Evolutionary conservation across 768 basidiomycete genomes (phyloP), one percentile per base, ranked within the genome.

Genomic region (Boletus coccyginus): DNA sequence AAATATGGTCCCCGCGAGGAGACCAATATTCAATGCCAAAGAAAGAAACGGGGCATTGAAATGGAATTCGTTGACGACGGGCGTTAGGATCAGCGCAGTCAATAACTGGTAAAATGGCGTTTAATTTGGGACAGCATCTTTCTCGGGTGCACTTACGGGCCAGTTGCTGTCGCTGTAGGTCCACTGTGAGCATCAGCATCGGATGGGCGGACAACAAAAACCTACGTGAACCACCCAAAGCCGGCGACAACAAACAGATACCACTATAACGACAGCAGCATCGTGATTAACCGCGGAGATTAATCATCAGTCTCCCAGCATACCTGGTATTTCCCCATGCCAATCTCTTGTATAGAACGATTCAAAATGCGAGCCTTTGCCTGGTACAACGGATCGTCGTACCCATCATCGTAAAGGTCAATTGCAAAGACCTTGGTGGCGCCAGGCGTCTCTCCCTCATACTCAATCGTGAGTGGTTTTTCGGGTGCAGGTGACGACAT

Each of bases 271-370:
- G 33, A n/a, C 7, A 1, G 10, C 8, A 2, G 29, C 17, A 31
- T 50, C 21, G 44, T 7, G 1, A 17, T 42, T 21, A 44, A 39
- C 33, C 7, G 14, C 14, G 16, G 27, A 6, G 27, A 3, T 27
- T 27, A 27, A 27, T 5, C 3, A 24, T 7, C 29, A 10, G 31
- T 31, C n/a, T 0, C 31, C 7, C 17, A 17, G 7, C 39, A 17
- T 46, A 77, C 80, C 75, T 82, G 82, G 57, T 83, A 83, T 58
- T 68, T 77, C 7, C 81, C 82, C 80, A 83, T 83, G 3, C 81
- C 81, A 27, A 83, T 80, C 35, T 80, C 77, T 62, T 80, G 78
- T 43, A 83, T 73, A 4, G 78, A 74, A 40, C 70, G 69, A 46
- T 79, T 80, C 54, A 83, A 55, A 36, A 81, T 63, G 27, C 70